Evolutionary conservation across 2,329 filamentous ascomycete genomes (phyloP).

Genomic region (Penicillium sp.): DNA sequence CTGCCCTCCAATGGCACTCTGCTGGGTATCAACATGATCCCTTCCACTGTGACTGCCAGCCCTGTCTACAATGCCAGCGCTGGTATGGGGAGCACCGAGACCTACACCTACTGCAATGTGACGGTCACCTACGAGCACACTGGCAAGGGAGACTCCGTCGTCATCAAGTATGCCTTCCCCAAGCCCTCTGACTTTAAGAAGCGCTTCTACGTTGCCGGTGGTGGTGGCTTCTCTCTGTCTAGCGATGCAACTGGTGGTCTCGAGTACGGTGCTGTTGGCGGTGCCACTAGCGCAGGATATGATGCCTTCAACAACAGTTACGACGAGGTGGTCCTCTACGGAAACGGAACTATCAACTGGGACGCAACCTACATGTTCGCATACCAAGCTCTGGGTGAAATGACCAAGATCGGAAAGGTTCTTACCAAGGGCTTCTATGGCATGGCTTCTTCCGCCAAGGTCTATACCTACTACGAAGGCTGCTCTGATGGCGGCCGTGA

Average conservation of each 20-base stretch:
- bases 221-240: conserved; percentile 44
- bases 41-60: conserved; percentile 42
- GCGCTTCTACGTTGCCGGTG: conserved; percentile 47
- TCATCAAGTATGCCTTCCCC: conserved; percentile 38
- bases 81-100: conserved; percentile 21
- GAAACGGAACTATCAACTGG: conserved; percentile 48
- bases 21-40: conserved; percentile 40
- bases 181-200: conserved; percentile 39
- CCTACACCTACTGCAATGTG: conserved; percentile 40
- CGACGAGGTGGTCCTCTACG: conserved; percentile 38
- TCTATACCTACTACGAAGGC: conserved; percentile 51
- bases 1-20: conserved; percentile 44
- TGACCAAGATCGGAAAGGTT: conserved; percentile 47
- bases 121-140: conserved; percentile 44
- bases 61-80: conserved; percentile 37
- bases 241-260: conserved; percentile 41
- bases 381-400: conserved; percentile 53
- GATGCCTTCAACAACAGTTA: conserved; percentile 40
- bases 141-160: conserved; percentile 38
- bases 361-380: conserved; percentile 33
- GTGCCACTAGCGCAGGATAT: conserved; percentile 46
- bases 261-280: conserved; percentile 41
- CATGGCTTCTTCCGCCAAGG: conserved; percentile 19
- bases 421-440: conserved; percentile 44
- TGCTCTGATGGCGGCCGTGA: conserved; percentile 56